Evolutionary conservation across 2,329 filamentous ascomycete genomes (phyloP).

Genomic region (Fusarium odoratissimum): DNA sequence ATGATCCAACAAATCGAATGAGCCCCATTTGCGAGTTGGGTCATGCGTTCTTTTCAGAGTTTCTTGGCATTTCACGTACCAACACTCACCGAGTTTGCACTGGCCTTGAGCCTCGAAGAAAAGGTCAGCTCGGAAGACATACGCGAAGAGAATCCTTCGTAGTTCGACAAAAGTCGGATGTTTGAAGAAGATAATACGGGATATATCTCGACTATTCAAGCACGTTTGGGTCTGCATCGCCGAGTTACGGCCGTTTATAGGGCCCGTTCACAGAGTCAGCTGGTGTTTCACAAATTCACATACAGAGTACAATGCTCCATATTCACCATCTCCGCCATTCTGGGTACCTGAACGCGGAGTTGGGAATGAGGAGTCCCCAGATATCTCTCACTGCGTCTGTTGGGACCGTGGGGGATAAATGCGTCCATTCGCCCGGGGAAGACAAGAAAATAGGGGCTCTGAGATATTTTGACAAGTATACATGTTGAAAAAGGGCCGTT

Average conservation of each 20-base stretch:
- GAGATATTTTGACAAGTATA: conserved; percentile 22
- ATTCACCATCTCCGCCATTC: conserved; percentile 1
- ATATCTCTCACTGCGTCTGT: conserved; percentile 8
- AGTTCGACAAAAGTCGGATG: conserved; percentile 18
- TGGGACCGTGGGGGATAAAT: conserved; percentile 14
- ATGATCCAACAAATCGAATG: neutral
- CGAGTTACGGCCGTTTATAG: conserved; percentile 32
- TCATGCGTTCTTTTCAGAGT: conserved; percentile 10
- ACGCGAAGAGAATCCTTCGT: neutral
- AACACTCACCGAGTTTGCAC: conserved; percentile 7
- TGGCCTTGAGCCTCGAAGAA: neutral
- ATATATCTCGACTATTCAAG: conserved; percentile 16
- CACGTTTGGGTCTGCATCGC: conserved; percentile 16
- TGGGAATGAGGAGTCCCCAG: conserved; percentile 28
- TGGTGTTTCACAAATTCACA: conserved; percentile 27
- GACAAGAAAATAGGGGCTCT: conserved; percentile 16
- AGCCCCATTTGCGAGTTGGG: conserved; percentile 11
- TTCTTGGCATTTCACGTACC: neutral
- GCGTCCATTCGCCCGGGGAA: neutral
- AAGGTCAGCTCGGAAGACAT: neutral
- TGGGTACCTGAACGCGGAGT: neutral
- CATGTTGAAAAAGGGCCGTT: conserved; percentile 34
- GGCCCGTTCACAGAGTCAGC: conserved; percentile 29
- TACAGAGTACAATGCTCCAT: neutral
- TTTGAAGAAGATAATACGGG: conserved; percentile 26